phyloP scores from a whole-genome alignment of 2,329 filamentous ascomycete species.

The Fusarium neocosmosporiellum region DNA sequence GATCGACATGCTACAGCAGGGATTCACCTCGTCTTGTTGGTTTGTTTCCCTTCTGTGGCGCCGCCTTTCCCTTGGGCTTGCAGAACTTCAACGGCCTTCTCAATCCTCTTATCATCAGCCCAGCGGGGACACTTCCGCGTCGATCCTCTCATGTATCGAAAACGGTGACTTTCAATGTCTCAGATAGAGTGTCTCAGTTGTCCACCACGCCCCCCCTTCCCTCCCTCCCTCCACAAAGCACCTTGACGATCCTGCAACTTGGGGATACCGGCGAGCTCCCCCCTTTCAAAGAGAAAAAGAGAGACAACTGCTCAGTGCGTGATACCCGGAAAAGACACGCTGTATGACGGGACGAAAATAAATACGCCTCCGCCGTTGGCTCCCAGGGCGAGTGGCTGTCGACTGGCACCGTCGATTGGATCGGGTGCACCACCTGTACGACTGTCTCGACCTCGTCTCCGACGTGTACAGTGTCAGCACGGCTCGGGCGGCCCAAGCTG shows the following conservation, averaged over 20 bases:
- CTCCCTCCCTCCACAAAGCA: slow-evolving; percentile 4
- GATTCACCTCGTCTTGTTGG: not conserved
- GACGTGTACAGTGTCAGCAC: slow-evolving; percentile 37
- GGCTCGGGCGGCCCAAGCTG: slow-evolving; percentile 41
- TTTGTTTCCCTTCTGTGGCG: not conserved
- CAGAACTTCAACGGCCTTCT: not conserved
- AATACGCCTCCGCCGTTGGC: slow-evolving; percentile 36
- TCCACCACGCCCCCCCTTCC: not conserved
- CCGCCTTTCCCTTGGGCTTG: not conserved
- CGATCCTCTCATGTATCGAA: slow-evolving; percentile 23
- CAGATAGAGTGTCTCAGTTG: slow-evolving; percentile 38
- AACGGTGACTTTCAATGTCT: slow-evolving; percentile 27
- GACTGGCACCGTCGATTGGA: slow-evolving; percentile 28
- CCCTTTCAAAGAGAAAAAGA: not conserved
- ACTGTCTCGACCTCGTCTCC: slow-evolving; percentile 29
- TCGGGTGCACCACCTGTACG: slow-evolving; percentile 23
- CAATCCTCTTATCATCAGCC: not conserved
- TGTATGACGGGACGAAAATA: slow-evolving; percentile 44
- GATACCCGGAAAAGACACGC: slow-evolving; percentile 24
- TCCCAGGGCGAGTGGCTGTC: slow-evolving; percentile 41
- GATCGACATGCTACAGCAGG: not conserved
- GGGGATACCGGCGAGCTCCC: not conserved
- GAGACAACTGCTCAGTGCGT: slow-evolving; percentile 7
- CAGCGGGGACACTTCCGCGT: not conserved
- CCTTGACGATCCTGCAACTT: slow-evolving; percentile 36